phyloP scores from a whole-genome alignment of 176 grass and related monocot species.

The Carex cristatella region DNA sequence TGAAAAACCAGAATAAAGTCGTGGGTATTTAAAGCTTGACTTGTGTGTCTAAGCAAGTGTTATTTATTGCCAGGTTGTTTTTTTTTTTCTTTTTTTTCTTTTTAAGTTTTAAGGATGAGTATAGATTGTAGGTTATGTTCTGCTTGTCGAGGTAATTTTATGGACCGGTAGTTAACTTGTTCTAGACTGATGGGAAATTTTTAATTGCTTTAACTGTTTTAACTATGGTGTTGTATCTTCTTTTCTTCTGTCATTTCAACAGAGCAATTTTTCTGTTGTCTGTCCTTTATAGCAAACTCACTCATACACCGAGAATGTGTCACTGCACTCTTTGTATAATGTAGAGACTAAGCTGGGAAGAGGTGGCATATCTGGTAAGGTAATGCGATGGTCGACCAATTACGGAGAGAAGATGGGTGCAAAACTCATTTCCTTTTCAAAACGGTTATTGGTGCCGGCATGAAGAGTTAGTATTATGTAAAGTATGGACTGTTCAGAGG shows the following conservation, averaged over 20 bases:
- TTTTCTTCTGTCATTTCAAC: not conserved
- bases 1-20: not conserved
- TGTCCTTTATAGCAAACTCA: not conserved
- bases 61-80: slow-evolving; percentile 28
- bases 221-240: not conserved
- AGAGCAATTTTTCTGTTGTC: not conserved
- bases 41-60: slow-evolving; percentile 22
- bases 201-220: slow-evolving; percentile 2
- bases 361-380: not conserved
- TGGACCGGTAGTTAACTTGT: slow-evolving; percentile 9
- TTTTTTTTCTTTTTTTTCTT: slow-evolving; percentile 40
- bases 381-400: not conserved
- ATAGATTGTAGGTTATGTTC: slow-evolving; percentile 34
- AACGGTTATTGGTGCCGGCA: too few species aligned
- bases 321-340: not conserved
- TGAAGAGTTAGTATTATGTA: not conserved
- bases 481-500: not conserved
- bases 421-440: too few species aligned
- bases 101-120: slow-evolving; percentile 32
- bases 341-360: not conserved
- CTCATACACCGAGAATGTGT: not conserved
- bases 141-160: slow-evolving; percentile 12
- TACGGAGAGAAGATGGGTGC: not conserved
- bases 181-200: not conserved
- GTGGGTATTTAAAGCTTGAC: not conserved